These are phyloP conservation scores for Fusarium napiforme DNA, from an alignment of 2,329 filamentous ascomycete genomes.

Conservation along the genomic window DNA sequence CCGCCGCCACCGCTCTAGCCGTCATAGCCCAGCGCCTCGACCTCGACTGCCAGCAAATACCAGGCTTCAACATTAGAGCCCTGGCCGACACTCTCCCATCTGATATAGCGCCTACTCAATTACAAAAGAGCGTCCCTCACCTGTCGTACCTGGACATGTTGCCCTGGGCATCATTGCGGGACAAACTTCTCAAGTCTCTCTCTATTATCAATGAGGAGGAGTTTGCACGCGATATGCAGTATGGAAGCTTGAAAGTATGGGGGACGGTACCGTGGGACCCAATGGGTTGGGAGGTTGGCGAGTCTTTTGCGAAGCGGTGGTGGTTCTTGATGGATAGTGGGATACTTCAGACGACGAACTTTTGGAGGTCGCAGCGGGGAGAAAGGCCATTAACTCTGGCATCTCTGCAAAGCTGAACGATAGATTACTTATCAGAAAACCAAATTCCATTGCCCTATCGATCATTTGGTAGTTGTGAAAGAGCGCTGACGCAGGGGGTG, in stretches of 20 bases:
- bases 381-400: background rate
- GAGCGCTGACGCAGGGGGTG: too few species aligned
- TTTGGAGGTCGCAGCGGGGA: constrained; percentile 24
- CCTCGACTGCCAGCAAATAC: background rate
- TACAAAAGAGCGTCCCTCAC: constrained; percentile 19
- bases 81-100: background rate
- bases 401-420: accelerated
- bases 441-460: accelerated
- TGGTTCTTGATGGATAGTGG: constrained; percentile 33
- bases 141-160: constrained; percentile 23
- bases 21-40: constrained; percentile 4
- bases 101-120: constrained; percentile 1
- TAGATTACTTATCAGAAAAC: accelerated
- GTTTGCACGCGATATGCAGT: background rate
- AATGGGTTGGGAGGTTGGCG: constrained; percentile 57
- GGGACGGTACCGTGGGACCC: constrained; percentile 37
- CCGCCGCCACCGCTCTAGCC: background rate
- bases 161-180: constrained; percentile 19
- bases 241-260: constrained; percentile 12
- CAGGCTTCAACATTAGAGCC: background rate
- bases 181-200: constrained; percentile 15
- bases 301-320: constrained; percentile 46
- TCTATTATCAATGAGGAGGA: constrained; percentile 13
- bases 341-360: constrained; percentile 18
- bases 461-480: accelerated